Conservation (phyloP, 331 rosid genomes). For the Acacia pycnantha region DNA sequence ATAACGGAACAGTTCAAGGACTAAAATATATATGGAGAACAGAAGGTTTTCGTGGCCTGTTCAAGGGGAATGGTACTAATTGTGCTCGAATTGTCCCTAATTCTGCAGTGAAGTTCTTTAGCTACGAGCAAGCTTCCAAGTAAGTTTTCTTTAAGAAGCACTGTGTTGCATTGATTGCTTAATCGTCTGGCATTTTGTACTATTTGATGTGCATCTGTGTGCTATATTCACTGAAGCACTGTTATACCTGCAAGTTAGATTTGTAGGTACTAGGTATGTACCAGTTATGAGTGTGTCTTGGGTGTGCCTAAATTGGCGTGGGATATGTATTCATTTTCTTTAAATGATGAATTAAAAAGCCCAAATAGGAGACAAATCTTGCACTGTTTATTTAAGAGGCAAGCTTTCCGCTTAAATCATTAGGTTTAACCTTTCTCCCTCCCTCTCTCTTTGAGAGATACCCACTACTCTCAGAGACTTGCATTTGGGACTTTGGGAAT, state of each 20-base stretch:
- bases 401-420: background rate
- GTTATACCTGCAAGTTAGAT: background rate
- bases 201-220: constrained; percentile 11
- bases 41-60: constrained; percentile 94
- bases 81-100: constrained; percentile 99
- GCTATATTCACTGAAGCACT: background rate
- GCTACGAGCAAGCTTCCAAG: constrained; percentile 98
- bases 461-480: background rate
- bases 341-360: background rate
- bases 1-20: constrained; percentile 96
- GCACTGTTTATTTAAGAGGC: background rate
- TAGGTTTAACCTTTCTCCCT: background rate
- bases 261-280: background rate
- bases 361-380: background rate
- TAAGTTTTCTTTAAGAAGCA: constrained; percentile 44
- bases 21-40: constrained; percentile 94
- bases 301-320: background rate
- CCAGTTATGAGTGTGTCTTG: background rate
- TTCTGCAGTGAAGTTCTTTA: constrained; percentile 97
- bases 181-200: background rate
- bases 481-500: background rate
- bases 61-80: constrained; percentile 97
- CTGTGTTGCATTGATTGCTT: background rate
- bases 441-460: background rate
- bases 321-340: background rate